Evolutionary conservation across 768 basidiomycete genomes (phyloP).

Genomic region (Postia placenta): DNA sequence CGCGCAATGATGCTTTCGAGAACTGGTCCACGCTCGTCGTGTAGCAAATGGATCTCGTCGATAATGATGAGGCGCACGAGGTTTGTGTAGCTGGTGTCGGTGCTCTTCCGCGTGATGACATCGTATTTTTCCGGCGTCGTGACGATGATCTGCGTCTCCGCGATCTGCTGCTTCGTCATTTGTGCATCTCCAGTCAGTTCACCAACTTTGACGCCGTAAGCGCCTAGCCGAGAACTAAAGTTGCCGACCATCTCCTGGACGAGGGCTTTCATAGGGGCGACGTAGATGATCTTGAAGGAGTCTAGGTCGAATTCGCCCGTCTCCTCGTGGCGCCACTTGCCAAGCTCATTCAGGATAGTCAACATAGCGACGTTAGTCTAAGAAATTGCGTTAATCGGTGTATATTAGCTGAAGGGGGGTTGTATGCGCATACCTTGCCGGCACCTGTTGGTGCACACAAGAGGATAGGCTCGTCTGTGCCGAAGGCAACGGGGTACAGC

Average conservation of each 20-base stretch:
- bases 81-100: slow-evolving; percentile 95
- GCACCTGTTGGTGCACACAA: slow-evolving; percentile 98
- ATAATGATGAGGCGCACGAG: slow-evolving; percentile 95
- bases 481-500: slow-evolving; percentile 88
- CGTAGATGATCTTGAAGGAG: slow-evolving; percentile 93
- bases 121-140: slow-evolving; percentile 99
- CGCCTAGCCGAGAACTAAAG: slow-evolving; percentile 69
- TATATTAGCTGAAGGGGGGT: not conserved
- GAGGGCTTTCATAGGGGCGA: slow-evolving; percentile 98
- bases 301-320: slow-evolving; percentile 80
- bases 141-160: slow-evolving; percentile 96
- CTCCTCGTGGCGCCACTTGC: slow-evolving; percentile 78
- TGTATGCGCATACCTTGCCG: slow-evolving; percentile 67
- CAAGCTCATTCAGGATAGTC: slow-evolving; percentile 85
- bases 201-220: slow-evolving; percentile 78
- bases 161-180: slow-evolving; percentile 96
- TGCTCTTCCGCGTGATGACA: slow-evolving; percentile 96
- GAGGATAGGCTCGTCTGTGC: slow-evolving; percentile 89
- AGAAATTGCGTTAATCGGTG: slow-evolving; percentile 17
- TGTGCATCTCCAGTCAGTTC: slow-evolving; percentile 97
- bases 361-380: slow-evolving; percentile 99
- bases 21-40: slow-evolving; percentile 97
- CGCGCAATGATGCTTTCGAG: slow-evolving; percentile 87
- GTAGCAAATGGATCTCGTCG: slow-evolving; percentile 95
- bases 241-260: slow-evolving; percentile 99